Percentiles rank a stretch among this genome's conserved stretches.
phyloP scores from a whole-genome alignment of 352 stramenopile species.

The Globisporangium ultimum region DNA sequence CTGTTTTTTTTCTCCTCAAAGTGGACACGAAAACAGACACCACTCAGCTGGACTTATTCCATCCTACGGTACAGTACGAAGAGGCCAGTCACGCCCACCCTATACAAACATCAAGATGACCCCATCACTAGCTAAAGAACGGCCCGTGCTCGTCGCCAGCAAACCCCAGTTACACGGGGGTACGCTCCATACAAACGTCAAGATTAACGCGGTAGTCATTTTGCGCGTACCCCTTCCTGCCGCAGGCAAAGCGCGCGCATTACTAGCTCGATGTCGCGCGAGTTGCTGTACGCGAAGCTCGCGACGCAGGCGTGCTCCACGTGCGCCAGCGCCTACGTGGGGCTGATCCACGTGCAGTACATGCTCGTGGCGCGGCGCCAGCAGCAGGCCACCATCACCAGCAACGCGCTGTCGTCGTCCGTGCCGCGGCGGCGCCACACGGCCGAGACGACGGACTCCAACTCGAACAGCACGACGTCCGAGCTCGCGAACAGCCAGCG shows the following conservation, averaged over 20 bases:
- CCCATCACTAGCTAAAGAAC: too few species aligned
- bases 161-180: not conserved
- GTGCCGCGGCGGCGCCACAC: constrained; percentile 8
- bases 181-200: not conserved
- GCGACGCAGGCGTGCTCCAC: constrained; percentile 65
- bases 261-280: not conserved
- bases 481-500: constrained; percentile 23
- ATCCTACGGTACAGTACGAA: too few species aligned
- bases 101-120: too few species aligned
- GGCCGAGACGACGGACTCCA: constrained; percentile 17
- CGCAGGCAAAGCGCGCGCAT: too few species aligned
- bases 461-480: constrained; percentile 28
- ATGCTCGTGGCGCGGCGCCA: constrained; percentile 8
- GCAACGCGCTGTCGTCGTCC: too few species aligned
- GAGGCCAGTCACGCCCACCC: too few species aligned
- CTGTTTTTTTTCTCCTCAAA: too few species aligned
- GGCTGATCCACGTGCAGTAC: constrained; percentile 36
- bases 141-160: too few species aligned
- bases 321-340: constrained; percentile 64
- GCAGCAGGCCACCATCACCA: not conserved
- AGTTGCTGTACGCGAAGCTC: constrained; percentile 59
- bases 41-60: too few species aligned
- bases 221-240: not conserved
- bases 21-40: too few species aligned
- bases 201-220: not conserved